A percentile compares a stretch with the other conserved stretches of the same genome.
Conservation (phyloP, 169 alveolate species). For the Eimeria brunetti region DNA sequence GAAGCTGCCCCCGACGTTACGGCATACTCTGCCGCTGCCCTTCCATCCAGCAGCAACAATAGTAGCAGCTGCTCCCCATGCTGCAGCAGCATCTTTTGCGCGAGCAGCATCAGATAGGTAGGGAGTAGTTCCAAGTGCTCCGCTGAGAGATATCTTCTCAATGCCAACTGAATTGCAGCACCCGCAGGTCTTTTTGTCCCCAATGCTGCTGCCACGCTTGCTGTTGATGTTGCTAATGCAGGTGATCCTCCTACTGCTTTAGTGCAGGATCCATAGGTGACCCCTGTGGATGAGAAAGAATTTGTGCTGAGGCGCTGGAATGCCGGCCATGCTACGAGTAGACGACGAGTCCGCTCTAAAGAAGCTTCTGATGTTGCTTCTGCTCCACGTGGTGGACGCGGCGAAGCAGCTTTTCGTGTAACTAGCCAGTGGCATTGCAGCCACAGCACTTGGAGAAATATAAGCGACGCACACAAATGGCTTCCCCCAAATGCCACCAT, state of each 20-base stretch:
- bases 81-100: slow-evolving; percentile 47
- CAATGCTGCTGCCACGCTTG: not conserved
- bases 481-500: slow-evolving; percentile 45
- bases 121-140: slow-evolving; percentile 37
- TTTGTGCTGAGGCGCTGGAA: not conserved
- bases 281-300: not conserved
- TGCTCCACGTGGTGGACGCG: not conserved
- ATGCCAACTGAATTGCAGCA: slow-evolving; percentile 10
- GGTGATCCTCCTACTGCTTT: not conserved
- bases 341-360: not conserved
- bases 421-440: slow-evolving; percentile 23
- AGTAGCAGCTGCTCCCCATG: slow-evolving; percentile 56
- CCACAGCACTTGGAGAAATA: slow-evolving; percentile 27
- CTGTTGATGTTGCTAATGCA: not conserved
- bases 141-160: slow-evolving; percentile 9
- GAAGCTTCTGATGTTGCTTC: not conserved
- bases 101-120: slow-evolving; percentile 27
- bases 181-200: not conserved
- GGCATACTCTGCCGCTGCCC: slow-evolving; percentile 57
- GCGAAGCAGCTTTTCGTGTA: not conserved
- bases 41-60: slow-evolving; percentile 30
- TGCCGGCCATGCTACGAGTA: slow-evolving; percentile 37
- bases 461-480: slow-evolving; percentile 5
- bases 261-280: not conserved
- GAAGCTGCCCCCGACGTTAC: slow-evolving; percentile 46